Percentiles rank a stretch among this genome's conserved stretches.
These are phyloP conservation scores for Teunomyces lycoperdinae DNA, from an alignment of 805 yeast genomes.

Conservation along the genomic window DNA sequence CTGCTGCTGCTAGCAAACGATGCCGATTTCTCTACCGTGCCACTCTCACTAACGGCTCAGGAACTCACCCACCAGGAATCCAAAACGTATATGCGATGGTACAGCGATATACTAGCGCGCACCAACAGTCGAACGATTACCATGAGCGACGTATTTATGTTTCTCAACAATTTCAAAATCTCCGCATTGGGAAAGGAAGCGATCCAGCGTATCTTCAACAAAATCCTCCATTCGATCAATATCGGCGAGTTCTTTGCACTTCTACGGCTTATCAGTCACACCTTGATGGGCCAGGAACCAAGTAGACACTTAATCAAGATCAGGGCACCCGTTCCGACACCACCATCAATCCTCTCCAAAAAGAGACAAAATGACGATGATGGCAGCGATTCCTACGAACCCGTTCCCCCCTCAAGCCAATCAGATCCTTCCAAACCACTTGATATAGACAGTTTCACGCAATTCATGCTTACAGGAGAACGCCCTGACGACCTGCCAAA, in stretches of 20 bases:
- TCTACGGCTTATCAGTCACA: constrained; percentile 74
- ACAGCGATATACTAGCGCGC: constrained; percentile 74
- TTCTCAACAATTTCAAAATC: constrained; percentile 74
- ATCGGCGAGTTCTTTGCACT: constrained; percentile 91
- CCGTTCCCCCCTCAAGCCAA: not conserved
- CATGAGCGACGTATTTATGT: constrained; percentile 73
- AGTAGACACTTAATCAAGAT: constrained; percentile 49
- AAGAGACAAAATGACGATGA: constrained; percentile 51
- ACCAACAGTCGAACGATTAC: constrained; percentile 65
- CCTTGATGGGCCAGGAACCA: constrained; percentile 54
- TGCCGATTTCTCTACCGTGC: constrained; percentile 28
- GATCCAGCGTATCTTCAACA: constrained; percentile 50
- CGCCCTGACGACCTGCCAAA: constrained; percentile 48
- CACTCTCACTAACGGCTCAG: constrained; percentile 60
- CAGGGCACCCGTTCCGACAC: constrained; percentile 70
- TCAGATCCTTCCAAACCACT: constrained; percentile 36
- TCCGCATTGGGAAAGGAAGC: constrained; percentile 47
- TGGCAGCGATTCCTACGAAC: constrained; percentile 17
- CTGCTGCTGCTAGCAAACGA: constrained; percentile 21
- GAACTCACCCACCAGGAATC: constrained; percentile 77
- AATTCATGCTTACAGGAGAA: constrained; percentile 78
- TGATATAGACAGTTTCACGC: constrained; percentile 84
- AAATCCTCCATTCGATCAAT: constrained; percentile 58
- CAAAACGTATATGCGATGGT: constrained; percentile 90
- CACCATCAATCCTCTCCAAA: constrained; percentile 70